Percentiles rank a stretch among this genome's conserved stretches.
Conservation (phyloP, 176 grass and related monocot genomes). For the Panicum miliaceum region DNA sequence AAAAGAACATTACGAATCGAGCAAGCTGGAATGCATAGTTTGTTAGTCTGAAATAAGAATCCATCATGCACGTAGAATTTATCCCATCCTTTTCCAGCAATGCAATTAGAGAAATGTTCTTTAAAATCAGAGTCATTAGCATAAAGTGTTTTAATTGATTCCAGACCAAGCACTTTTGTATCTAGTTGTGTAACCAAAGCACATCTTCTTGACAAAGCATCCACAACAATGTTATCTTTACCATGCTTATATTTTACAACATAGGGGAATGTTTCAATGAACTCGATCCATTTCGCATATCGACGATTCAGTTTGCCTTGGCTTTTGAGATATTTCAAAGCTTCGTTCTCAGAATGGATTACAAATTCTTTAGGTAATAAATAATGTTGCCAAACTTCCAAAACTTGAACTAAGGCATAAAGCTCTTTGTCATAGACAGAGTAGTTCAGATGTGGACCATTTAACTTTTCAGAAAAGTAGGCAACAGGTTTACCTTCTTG, state of each 20-base stretch:
- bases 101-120: background rate
- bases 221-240: background rate
- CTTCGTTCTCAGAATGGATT: background rate
- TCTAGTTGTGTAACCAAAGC: background rate
- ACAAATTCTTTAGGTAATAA: background rate
- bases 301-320: background rate
- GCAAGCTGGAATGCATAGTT: background rate
- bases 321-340: background rate
- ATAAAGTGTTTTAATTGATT: background rate
- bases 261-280: background rate
- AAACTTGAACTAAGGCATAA: background rate
- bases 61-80: background rate
- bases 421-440: too few relatives aligned
- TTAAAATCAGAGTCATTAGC: background rate
- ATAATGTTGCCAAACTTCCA: background rate
- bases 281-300: background rate
- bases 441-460: too few relatives aligned
- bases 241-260: background rate
- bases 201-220: background rate
- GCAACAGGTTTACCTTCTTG: too few relatives aligned
- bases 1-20: background rate
- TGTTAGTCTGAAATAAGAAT: background rate
- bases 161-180: background rate
- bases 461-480: too few relatives aligned
- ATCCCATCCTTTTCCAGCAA: background rate